phyloP scores from a whole-genome alignment of 1,139 yeast species.

The Yamadazyma spencermartinsiae region DNA sequence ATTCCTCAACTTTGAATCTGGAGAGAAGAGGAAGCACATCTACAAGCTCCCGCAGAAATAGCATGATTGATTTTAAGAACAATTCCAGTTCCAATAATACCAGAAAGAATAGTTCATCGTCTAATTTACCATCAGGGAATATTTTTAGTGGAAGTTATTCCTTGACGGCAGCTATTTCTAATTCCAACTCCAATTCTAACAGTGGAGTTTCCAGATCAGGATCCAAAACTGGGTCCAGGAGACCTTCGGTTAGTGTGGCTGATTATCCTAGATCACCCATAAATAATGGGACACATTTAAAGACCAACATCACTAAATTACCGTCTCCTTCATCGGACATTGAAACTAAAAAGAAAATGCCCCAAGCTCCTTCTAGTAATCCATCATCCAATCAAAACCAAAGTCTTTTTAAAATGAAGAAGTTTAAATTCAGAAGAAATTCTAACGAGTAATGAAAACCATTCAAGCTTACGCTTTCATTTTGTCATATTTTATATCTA shows the following conservation, averaged over 20 bases:
- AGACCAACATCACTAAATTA: slow-evolving; percentile 13
- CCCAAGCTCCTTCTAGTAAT: not conserved
- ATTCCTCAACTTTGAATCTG: slow-evolving; percentile 3
- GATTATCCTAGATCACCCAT: slow-evolving; percentile 20
- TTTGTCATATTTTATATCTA: not conserved
- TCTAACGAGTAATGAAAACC: slow-evolving; percentile 18
- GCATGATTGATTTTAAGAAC: slow-evolving; percentile 6
- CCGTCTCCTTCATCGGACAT: slow-evolving; percentile 19
- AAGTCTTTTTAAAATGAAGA: slow-evolving; percentile 23
- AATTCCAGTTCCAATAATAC: slow-evolving; percentile 3
- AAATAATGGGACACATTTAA: slow-evolving; percentile 11
- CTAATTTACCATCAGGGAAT: slow-evolving; percentile 2
- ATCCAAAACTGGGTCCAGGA: slow-evolving; percentile 7
- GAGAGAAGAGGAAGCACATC: slow-evolving; percentile 8
- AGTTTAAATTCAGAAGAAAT: slow-evolving; percentile 26
- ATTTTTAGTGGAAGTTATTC: slow-evolving; percentile 4
- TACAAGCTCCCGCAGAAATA: slow-evolving; percentile 8
- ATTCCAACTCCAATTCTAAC: slow-evolving; percentile 1
- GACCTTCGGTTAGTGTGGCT: slow-evolving; percentile 8
- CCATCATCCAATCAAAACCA: slow-evolving; percentile 2
- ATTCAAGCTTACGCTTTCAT: not conserved
- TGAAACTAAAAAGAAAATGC: slow-evolving; percentile 14
- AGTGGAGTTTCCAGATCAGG: slow-evolving; percentile 1
- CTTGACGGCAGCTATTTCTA: slow-evolving; percentile 2
- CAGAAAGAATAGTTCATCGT: slow-evolving; percentile 12